A percentile compares a stretch with the other conserved stretches of the same genome.
phyloP scores from a whole-genome alignment of 345 rosid species.

The Passiflora organensis region DNA sequence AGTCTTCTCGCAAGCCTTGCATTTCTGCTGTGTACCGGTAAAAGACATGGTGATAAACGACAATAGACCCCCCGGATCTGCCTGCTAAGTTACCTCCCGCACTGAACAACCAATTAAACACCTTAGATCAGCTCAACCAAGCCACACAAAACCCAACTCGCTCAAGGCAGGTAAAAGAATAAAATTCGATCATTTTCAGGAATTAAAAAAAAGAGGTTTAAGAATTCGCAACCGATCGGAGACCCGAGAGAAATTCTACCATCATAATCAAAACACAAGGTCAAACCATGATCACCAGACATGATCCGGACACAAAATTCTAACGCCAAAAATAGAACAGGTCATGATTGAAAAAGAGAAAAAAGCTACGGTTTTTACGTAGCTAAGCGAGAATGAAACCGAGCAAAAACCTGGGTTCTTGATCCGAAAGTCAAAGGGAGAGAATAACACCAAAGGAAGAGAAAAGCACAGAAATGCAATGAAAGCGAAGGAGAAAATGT shows the following conservation, averaged over 20 bases:
- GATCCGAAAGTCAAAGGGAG: slow-evolving; percentile 6
- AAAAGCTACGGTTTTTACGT: background rate
- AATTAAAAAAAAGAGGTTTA: background rate
- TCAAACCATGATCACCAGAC: background rate
- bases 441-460: no score
- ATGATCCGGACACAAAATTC: background rate
- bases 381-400: background rate
- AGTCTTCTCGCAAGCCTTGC: slow-evolving; percentile 95
- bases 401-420: background rate
- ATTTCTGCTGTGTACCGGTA: slow-evolving; percentile 89
- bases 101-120: slow-evolving; percentile 1
- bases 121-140: background rate
- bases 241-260: background rate
- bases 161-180: background rate
- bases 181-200: background rate
- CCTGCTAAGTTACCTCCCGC: background rate
- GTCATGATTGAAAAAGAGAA: background rate
- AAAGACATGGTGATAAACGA: slow-evolving; percentile 57
- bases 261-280: background rate
- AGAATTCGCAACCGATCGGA: background rate
- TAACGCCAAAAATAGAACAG: background rate
- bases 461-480: background rate
- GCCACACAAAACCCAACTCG: background rate
- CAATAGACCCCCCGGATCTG: slow-evolving; percentile 15
- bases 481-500: background rate